phyloP scores from a whole-genome alignment of 768 basidiomycete genomes.

The Russula virescens region DNA sequence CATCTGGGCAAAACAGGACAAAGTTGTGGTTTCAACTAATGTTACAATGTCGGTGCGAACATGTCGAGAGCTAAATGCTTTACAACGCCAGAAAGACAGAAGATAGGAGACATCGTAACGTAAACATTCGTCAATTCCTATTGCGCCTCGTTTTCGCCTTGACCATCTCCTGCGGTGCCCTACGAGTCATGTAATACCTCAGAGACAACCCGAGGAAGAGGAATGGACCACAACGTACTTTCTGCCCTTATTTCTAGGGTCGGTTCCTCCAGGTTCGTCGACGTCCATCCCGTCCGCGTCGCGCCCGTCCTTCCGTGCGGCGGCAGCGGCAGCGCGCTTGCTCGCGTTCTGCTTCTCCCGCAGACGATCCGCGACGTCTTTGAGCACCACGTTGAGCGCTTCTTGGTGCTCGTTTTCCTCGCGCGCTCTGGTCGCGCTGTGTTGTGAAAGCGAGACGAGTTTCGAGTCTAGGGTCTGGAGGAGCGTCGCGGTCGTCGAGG shows the following conservation, averaged over 20 bases:
- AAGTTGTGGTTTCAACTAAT: slow-evolving; percentile 3
- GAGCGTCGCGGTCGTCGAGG: slow-evolving; percentile 62
- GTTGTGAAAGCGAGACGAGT: slow-evolving; percentile 49
- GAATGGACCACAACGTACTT: slow-evolving; percentile 9
- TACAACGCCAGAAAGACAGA: background rate
- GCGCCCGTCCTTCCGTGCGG: slow-evolving; percentile 17
- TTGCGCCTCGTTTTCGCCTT: slow-evolving; percentile 21
- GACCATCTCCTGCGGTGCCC: slow-evolving; percentile 23
- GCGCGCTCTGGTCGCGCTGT: slow-evolving; percentile 37
- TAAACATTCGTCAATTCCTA: slow-evolving; percentile 10
- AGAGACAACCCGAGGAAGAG: background rate
- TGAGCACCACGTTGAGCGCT: slow-evolving; percentile 45
- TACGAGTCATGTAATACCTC: background rate
- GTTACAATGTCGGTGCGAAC: slow-evolving; percentile 13
- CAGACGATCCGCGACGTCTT: slow-evolving; percentile 58
- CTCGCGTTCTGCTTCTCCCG: slow-evolving; percentile 37
- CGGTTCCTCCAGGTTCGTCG: slow-evolving; percentile 22
- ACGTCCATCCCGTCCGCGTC: slow-evolving; percentile 26
- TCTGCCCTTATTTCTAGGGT: slow-evolving; percentile 18
- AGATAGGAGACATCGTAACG: background rate
- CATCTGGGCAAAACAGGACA: background rate
- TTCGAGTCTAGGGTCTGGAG: slow-evolving; percentile 68
- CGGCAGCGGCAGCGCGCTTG: slow-evolving; percentile 17
- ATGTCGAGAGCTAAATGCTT: slow-evolving; percentile 3
- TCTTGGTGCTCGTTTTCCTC: slow-evolving; percentile 53